These are phyloP conservation scores for Botryotinia calthae DNA, from an alignment of 2,329 filamentous ascomycete genomes.

Conservation along the genomic window DNA sequence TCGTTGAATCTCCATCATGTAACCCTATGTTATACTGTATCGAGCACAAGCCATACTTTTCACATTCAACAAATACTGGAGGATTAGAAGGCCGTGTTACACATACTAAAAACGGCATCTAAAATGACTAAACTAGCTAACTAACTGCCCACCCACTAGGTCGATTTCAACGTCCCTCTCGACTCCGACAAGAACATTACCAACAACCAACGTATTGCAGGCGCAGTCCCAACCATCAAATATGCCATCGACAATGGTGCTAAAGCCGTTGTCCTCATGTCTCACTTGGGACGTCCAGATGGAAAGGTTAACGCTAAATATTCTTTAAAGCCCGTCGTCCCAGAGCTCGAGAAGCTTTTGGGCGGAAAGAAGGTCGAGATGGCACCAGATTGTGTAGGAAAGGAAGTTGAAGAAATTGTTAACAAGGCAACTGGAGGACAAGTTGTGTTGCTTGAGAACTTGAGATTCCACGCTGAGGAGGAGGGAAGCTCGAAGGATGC, in stretches of 20 bases:
- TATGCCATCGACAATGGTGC: conserved; percentile 86
- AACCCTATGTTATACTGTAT: not conserved
- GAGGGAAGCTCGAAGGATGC: conserved; percentile 94
- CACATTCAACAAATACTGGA: not conserved
- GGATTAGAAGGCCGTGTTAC: too few relatives aligned
- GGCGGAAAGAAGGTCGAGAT: conserved; percentile 77
- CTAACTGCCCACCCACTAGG: conserved; percentile 50
- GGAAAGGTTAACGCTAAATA: conserved; percentile 89
- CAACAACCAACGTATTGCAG: conserved; percentile 97
- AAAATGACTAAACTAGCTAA: conserved; percentile 26
- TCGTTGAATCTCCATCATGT: not conserved
- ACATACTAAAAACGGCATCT: conserved; percentile 2
- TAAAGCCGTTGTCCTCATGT: conserved; percentile 95
- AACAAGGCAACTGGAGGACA: conserved; percentile 77
- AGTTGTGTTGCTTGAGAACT: conserved; percentile 91
- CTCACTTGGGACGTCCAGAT: conserved; percentile 93
- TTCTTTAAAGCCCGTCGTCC: conserved; percentile 86
- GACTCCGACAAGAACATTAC: conserved; percentile 91
- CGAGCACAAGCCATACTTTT: not conserved
- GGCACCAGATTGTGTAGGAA: conserved; percentile 84
- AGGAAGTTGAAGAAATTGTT: conserved; percentile 85
- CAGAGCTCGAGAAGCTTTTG: conserved; percentile 88
- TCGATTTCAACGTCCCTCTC: conserved; percentile 99
- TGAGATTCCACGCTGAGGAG: conserved; percentile 97
- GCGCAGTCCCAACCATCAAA: conserved; percentile 93